phyloP scores from a whole-genome alignment of 345 rosid species.

The Moricandia moricandioides region DNA sequence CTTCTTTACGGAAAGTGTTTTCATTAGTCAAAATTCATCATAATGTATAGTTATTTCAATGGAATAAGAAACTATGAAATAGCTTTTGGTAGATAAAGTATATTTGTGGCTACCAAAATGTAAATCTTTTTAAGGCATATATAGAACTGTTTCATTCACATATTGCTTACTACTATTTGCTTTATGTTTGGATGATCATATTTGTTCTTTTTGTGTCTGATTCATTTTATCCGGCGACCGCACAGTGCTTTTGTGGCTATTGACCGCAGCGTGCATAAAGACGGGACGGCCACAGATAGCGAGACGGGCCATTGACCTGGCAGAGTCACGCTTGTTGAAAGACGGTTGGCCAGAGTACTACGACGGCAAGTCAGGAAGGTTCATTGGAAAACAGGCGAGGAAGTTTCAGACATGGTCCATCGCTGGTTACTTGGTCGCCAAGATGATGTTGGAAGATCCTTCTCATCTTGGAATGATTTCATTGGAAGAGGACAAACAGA shows the following conservation, averaged over 20 bases:
- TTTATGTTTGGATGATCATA: background rate
- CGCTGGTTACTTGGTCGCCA: constrained; percentile 66
- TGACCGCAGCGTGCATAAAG: constrained; percentile 66
- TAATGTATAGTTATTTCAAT: background rate
- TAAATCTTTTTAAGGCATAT: background rate
- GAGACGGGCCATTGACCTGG: constrained; percentile 54
- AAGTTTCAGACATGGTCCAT: constrained; percentile 74
- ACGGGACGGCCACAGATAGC: constrained; percentile 70
- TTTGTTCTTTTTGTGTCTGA: constrained; percentile 8
- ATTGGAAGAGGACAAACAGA: constrained; percentile 61
- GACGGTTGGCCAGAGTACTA: constrained; percentile 76
- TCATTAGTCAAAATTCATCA: constrained; percentile 2
- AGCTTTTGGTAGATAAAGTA: background rate
- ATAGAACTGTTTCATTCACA: background rate
- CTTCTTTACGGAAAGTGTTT: constrained; percentile 20
- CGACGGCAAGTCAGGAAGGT: constrained; percentile 58
- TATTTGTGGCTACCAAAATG: background rate
- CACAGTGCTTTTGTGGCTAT: constrained; percentile 65
- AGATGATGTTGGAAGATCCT: constrained; percentile 67
- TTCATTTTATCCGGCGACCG: background rate
- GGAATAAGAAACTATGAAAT: background rate
- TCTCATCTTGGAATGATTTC: constrained; percentile 68
- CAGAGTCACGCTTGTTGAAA: constrained; percentile 49
- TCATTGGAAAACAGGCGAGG: constrained; percentile 59
- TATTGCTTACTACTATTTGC: background rate